These are phyloP conservation scores for Ophiostoma sp. DNA, from an alignment of 2,329 filamentous ascomycete species.

Conservation along the genomic window DNA sequence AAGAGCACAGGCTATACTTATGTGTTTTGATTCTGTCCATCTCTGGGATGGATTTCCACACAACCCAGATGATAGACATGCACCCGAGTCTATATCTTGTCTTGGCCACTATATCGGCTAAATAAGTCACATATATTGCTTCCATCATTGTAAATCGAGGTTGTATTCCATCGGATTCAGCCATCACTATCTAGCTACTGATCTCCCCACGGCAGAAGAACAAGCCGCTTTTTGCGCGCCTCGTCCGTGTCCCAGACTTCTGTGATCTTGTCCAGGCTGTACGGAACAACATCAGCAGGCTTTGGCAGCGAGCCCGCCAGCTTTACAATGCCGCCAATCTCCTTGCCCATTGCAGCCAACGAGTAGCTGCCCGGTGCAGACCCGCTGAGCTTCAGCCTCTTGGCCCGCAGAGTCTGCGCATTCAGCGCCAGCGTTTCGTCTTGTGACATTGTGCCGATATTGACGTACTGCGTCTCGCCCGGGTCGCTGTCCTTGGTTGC, in stretches of 20 bases:
- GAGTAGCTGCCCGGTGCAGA: conserved; percentile 43
- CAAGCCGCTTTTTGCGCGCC: conserved; percentile 25
- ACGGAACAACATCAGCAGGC: conserved; percentile 22
- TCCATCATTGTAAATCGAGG: not conserved
- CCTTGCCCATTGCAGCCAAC: conserved; percentile 31
- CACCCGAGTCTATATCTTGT: not conserved
- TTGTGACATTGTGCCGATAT: conserved; percentile 45
- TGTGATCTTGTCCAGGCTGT: conserved; percentile 20
- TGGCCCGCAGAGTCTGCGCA: conserved; percentile 42
- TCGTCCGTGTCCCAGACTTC: conserved; percentile 24
- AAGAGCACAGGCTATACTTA: not conserved
- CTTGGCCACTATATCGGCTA: not conserved
- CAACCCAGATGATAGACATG: not conserved
- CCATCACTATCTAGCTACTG: not conserved
- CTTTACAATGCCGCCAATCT: conserved; percentile 29
- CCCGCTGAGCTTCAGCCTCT: conserved; percentile 45
- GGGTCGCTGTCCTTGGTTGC: conserved; percentile 27
- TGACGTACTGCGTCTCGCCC: conserved; percentile 46
- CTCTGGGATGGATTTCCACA: not conserved
- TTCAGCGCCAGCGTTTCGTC: conserved; percentile 38
- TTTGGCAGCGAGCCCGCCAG: conserved; percentile 18
- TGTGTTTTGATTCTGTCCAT: not conserved
- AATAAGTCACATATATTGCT: not conserved
- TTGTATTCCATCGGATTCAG: not conserved
- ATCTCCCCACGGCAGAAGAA: conserved; percentile 19